phyloP scores from a whole-genome alignment of 2,329 filamentous ascomycete genomes.

The Cladosporium sp. region DNA sequence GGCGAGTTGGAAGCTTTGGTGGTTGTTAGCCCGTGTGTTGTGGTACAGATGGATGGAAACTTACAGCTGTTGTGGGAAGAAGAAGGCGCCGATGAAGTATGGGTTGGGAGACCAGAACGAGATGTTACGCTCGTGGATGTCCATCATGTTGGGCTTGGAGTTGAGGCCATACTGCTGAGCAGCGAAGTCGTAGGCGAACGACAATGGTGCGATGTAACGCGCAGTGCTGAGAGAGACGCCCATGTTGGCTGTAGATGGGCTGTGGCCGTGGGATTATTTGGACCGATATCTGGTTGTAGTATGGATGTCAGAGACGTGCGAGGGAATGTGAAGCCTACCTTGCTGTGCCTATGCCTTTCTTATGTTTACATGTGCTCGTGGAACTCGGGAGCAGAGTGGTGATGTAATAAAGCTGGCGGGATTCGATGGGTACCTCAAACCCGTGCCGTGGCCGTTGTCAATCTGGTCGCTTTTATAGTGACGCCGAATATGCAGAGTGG shows the following conservation, averaged over 20 bases:
- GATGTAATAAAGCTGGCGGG: constrained; percentile 8
- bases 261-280: background rate
- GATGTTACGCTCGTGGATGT: constrained; percentile 58
- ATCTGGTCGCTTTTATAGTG: background rate
- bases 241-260: constrained; percentile 41
- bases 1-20: constrained; percentile 49
- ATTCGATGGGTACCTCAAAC: background rate
- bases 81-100: constrained; percentile 61
- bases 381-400: constrained; percentile 9
- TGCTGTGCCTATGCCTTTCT: background rate
- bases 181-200: constrained; percentile 59
- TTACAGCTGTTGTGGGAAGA: constrained; percentile 59
- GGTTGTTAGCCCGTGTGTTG: constrained; percentile 1
- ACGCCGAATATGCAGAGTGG: background rate
- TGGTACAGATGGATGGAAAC: background rate
- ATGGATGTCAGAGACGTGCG: background rate
- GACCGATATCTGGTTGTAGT: background rate
- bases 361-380: constrained; percentile 10
- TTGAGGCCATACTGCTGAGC: constrained; percentile 62
- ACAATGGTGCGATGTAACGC: constrained; percentile 55
- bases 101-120: constrained; percentile 61
- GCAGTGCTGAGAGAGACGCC: constrained; percentile 56
- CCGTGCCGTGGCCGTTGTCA: background rate
- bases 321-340: background rate
- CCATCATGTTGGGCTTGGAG: constrained; percentile 59